phyloP scores from a whole-genome alignment of 805 yeast species.

The Candida saitoana region DNA sequence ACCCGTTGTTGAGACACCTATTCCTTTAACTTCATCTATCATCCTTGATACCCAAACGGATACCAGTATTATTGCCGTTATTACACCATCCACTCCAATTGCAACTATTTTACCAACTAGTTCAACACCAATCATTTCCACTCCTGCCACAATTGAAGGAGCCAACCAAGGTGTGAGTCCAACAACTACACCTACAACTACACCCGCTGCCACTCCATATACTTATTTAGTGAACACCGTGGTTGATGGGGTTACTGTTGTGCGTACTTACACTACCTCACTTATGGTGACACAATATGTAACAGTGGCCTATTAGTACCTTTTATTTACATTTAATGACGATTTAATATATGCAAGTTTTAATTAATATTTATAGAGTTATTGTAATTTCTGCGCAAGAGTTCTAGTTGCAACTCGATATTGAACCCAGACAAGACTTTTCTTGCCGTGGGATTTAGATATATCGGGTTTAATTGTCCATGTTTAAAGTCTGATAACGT shows the following conservation, averaged over 20 bases:
- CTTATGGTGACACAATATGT: slow-evolving; percentile 11
- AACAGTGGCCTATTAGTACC: slow-evolving; percentile 4
- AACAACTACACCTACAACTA: slow-evolving; percentile 6
- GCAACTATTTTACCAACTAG: neutral
- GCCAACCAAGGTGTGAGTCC: slow-evolving; percentile 3
- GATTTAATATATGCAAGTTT: neutral
- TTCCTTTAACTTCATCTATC: neutral
- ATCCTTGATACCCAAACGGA: slow-evolving; percentile 1
- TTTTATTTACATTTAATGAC: neutral
- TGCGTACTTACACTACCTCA: slow-evolving; percentile 12
- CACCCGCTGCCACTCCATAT: slow-evolving; percentile 8
- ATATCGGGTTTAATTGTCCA: slow-evolving; percentile 23
- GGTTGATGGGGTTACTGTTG: slow-evolving; percentile 9
- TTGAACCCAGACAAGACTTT: slow-evolving; percentile 22
- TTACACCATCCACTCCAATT: slow-evolving; percentile 3
- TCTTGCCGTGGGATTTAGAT: slow-evolving; percentile 19
- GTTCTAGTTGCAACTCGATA: slow-evolving; percentile 22
- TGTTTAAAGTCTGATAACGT: slow-evolving; percentile 32
- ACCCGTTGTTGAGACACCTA: neutral
- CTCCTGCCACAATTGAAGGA: slow-evolving; percentile 4
- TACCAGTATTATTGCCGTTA: neutral
- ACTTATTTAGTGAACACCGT: slow-evolving; percentile 10
- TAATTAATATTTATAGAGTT: neutral
- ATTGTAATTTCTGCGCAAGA: slow-evolving; percentile 1
- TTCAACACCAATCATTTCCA: neutral